phyloP scores from a whole-genome alignment of 2,329 filamentous ascomycete genomes.

The Pseudophaeomoniella oleicola region DNA sequence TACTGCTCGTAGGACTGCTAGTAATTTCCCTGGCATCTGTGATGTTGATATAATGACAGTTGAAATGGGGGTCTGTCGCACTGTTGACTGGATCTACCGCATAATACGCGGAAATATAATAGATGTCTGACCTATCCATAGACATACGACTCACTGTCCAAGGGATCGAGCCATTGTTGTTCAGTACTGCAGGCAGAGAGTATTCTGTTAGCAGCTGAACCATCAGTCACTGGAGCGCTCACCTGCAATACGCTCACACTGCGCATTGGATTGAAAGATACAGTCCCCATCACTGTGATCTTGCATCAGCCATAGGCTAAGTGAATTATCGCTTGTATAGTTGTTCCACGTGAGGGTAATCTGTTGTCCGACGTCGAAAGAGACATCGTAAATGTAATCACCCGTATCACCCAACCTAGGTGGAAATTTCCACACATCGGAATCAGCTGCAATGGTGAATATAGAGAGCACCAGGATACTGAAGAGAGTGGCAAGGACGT shows the following conservation, averaged over 20 bases:
- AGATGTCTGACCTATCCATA: constrained; percentile 1
- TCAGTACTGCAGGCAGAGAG: background rate
- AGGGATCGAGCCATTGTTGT: background rate
- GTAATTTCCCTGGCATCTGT: background rate
- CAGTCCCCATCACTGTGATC: constrained; percentile 1
- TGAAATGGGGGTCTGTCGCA: constrained; percentile 1
- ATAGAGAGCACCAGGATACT: background rate
- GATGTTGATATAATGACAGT: constrained; percentile 1
- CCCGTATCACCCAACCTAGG: background rate
- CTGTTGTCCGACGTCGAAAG: background rate
- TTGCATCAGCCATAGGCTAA: constrained; percentile 1
- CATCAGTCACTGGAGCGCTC: background rate
- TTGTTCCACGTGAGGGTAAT: constrained; percentile 1
- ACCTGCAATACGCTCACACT: constrained; percentile 1
- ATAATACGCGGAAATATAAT: constrained; percentile 1
- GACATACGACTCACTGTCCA: constrained; percentile 2
- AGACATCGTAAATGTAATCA: background rate
- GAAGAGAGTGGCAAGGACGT: background rate
- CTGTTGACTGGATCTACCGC: background rate
- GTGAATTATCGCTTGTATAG: no score
- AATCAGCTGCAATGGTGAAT: constrained; percentile 14
- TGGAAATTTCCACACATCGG: constrained; percentile 1
- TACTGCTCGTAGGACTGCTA: background rate
- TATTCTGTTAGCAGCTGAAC: background rate
- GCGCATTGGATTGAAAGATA: background rate